Percentiles rank a stretch among this genome's conserved stretches.
phyloP scores from a whole-genome alignment of 805 yeast genomes.

The Ogataea zsoltii region DNA sequence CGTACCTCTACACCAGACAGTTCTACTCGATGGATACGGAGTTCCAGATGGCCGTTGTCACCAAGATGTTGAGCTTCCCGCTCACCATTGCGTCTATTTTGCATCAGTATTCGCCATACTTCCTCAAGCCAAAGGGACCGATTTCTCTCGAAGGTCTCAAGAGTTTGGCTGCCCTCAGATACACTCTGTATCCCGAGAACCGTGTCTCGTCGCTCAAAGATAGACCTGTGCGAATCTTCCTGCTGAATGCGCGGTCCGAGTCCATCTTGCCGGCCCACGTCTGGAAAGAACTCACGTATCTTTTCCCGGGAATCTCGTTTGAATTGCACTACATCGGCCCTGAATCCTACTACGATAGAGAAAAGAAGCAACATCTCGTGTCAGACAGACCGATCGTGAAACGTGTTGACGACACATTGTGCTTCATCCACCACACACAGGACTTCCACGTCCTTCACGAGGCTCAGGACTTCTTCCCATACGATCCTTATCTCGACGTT shows the following conservation, averaged over 20 bases:
- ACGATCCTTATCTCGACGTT: conserved; percentile 92
- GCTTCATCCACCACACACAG: conserved; percentile 81
- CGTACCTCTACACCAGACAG: conserved; percentile 87
- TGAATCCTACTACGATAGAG: conserved; percentile 77
- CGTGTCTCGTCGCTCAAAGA: conserved; percentile 66
- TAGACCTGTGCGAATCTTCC: conserved; percentile 85
- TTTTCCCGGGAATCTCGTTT: conserved; percentile 79
- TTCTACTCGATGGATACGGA: conserved; percentile 97
- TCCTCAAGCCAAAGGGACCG: conserved; percentile 80
- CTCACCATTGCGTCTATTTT: conserved; percentile 81
- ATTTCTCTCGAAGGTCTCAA: conserved; percentile 89
- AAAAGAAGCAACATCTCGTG: conserved; percentile 59
- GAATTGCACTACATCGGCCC: conserved; percentile 95
- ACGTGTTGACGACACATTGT: conserved; percentile 71
- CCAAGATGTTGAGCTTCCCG: conserved; percentile 93
- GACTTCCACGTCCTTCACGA: conserved; percentile 90
- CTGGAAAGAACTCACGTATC: conserved; percentile 88
- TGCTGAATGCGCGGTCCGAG: conserved; percentile 91
- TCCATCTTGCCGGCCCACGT: conserved; percentile 91
- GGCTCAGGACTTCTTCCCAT: conserved; percentile 93
- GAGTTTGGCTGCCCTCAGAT: conserved; percentile 88
- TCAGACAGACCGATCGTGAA: conserved; percentile 66
- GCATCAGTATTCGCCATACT: conserved; percentile 85
- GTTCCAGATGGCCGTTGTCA: conserved; percentile 91
- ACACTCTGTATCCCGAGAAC: conserved; percentile 78